These are phyloP conservation scores for Pelargonium citronellum DNA, from an alignment of 441 rosid genomes.

Conservation along the genomic window DNA sequence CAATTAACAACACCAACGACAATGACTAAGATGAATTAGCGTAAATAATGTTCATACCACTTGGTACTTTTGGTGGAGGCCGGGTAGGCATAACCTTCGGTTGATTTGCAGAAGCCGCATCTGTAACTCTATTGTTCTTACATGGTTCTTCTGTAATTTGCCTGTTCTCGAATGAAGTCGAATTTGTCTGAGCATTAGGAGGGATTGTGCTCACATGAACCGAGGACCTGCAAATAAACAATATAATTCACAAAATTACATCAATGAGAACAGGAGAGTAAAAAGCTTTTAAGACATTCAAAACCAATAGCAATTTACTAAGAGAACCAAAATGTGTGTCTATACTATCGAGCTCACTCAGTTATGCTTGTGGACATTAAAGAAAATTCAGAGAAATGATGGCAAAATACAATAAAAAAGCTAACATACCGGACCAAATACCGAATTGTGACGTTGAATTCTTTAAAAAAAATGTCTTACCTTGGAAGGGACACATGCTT, in stretches of 20 bases:
- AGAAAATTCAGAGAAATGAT: not conserved
- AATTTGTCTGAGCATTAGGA: conserved; percentile 39
- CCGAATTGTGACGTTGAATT: not conserved
- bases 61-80: conserved; percentile 55
- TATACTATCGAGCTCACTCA: too few species aligned
- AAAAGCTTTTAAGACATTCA: too few species aligned
- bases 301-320: too few species aligned
- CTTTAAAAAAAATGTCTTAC: conserved; percentile 24
- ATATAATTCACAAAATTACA: not conserved
- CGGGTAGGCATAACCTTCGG: conserved; percentile 34
- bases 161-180: conserved; percentile 29
- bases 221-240: conserved; percentile 53
- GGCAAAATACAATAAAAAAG: not conserved
- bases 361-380: not conserved
- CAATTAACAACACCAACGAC: too few species aligned
- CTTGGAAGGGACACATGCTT: conserved; percentile 86
- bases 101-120: conserved; percentile 31
- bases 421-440: not conserved
- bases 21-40: too few species aligned
- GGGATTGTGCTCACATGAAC: conserved; percentile 52
- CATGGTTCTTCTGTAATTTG: conserved; percentile 36
- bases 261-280: too few species aligned
- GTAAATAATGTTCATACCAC: conserved; percentile 31
- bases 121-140: conserved; percentile 40
- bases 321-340: too few species aligned